Base-by-base conservation (phyloP, 495 filamentous ascomycete genomes). In the Aspergillus sclerotiicarbonarius region DNA sequence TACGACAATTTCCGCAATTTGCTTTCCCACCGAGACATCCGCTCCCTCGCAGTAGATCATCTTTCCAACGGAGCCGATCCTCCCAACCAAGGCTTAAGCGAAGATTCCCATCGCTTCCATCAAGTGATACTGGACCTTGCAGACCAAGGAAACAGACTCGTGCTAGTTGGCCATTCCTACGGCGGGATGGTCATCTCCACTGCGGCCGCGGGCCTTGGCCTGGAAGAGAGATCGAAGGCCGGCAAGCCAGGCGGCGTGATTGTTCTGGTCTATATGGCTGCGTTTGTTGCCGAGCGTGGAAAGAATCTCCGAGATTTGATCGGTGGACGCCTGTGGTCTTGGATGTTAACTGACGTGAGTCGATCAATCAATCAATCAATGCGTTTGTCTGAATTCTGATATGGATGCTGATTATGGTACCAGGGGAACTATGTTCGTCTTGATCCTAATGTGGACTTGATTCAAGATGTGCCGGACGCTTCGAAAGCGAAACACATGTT, bases 111-210 rank as follows among this genome's bases (percentile, higher is more conserved):
- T 4, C 20, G 49, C 45, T 20, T 47, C 39, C 50, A 50, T 44
- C 46, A 48, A 57, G 48, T 55, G 20, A 52, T 67, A 45, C 32
- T 37, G 47, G 16, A 48, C 33, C 39, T 65, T 35, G 53, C 47
- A 44, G 47, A 53, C n/a, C 0, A 12, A 8, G 63, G 52, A 57
- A 48, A 51, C 6, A n/a, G 58, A n/a, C 25, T 69, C 12, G 53
- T 70, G 39, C 51, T 82, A 10, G 76, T 81, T 0, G 63, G 68
- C 47, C 80, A 83, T 59, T 71, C 67, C 5, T 72, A 72, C 59
- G 66, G 72, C 21, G 73, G 77, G 10, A 50, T 75, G 19, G 68
- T 76, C 29, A 71, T 74, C 18, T 63, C 66, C 6, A 71, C 73
- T 29, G 79, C 77, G n/a, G 58, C 75, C 4, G 62, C 74, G 53